Evolutionary conservation across 1,284 basidiomycete genomes (phyloP).

Genomic region (Tetrapyrgos nigripes): DNA sequence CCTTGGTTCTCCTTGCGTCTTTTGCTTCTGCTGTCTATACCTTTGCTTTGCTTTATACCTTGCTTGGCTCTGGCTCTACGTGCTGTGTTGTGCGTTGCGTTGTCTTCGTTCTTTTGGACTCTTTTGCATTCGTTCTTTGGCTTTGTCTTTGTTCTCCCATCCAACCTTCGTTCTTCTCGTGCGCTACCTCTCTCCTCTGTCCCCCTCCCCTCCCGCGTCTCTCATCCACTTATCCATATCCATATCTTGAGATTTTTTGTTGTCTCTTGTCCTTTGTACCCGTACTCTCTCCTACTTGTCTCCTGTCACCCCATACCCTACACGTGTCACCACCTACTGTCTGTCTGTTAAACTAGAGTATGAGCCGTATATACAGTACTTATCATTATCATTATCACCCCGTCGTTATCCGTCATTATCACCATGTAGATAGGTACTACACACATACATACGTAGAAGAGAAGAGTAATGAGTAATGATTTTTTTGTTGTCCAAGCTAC

Average conservation of each 20-base stretch:
- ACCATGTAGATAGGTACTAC: no score
- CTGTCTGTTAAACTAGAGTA: no score
- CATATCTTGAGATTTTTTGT: neutral
- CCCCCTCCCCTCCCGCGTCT: neutral
- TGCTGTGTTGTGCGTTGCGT: slow-evolving; percentile 10
- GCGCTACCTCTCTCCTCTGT: neutral
- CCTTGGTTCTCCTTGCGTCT: slow-evolving; percentile 3
- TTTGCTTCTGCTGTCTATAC: slow-evolving; percentile 18
- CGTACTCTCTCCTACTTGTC: neutral
- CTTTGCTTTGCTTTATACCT: slow-evolving; percentile 28
- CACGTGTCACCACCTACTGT: no score
- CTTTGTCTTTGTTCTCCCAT: slow-evolving; percentile 2
- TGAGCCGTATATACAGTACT: no score
- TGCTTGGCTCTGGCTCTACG: slow-evolving; percentile 10
- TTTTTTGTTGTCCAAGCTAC: no score
- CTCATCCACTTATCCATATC: neutral
- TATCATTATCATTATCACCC: no score
- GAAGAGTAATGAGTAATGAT: no score
- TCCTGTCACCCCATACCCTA: neutral
- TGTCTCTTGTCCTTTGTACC: neutral
- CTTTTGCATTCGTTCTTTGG: neutral
- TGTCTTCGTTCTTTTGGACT: neutral
- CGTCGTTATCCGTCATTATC: no score
- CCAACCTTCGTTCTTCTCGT: neutral
- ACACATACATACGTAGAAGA: no score